These are phyloP conservation scores for Ceratobasidium sp. DNA, from an alignment of 1,284 basidiomycete species.

Conservation along the genomic window DNA sequence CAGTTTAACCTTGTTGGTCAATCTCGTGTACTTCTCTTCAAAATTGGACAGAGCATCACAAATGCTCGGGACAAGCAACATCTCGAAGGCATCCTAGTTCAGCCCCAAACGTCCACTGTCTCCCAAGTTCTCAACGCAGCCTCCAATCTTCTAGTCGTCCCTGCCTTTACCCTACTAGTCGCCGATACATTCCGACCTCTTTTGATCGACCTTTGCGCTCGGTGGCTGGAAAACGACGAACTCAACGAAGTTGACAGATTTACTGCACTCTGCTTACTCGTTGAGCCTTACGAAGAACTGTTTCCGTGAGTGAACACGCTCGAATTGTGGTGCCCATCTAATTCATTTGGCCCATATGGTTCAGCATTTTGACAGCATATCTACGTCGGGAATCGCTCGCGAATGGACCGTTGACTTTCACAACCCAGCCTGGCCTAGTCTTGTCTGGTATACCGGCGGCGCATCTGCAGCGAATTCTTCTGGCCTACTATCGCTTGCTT, in stretches of 20 bases:
- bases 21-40: conserved; percentile 17
- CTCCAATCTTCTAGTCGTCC: conserved; percentile 62
- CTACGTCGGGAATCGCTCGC: conserved; percentile 59
- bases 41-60: conserved; percentile 4
- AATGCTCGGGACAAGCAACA: conserved; percentile 10
- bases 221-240: conserved; percentile 68
- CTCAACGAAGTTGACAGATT: conserved; percentile 63
- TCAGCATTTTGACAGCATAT: conserved; percentile 64
- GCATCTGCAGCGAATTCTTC: conserved; percentile 71
- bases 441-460: conserved; percentile 55
- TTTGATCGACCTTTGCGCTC: conserved; percentile 73
- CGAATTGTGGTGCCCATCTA: conserved; percentile 20
- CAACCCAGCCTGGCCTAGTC: conserved; percentile 50
- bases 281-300: conserved; percentile 77
- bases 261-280: conserved; percentile 66
- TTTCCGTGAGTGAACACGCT: conserved; percentile 68
- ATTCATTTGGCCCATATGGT: background rate
- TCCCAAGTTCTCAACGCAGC: conserved; percentile 53
- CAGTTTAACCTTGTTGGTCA: conserved; percentile 36
- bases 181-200: conserved; percentile 72
- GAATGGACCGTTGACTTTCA: conserved; percentile 67
- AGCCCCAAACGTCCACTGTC: conserved; percentile 23
- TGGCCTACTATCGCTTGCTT: conserved; percentile 84
- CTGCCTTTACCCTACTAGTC: conserved; percentile 66
- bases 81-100: conserved; percentile 35